Evolutionary conservation across 495 filamentous ascomycete species (phyloP).

Genomic region (Venustampulla echinocandica): DNA sequence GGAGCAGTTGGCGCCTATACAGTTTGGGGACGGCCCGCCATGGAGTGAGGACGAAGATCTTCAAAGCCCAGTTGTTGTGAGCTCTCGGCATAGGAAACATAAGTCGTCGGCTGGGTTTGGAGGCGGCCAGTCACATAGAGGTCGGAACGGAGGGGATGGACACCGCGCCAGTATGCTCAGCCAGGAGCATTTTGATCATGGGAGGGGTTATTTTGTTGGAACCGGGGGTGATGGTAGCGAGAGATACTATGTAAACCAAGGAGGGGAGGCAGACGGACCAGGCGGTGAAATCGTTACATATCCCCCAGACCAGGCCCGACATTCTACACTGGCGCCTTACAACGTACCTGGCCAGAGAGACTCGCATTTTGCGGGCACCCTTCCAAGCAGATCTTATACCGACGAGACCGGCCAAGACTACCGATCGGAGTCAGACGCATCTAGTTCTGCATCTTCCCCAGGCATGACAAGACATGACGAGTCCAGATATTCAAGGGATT

Average conservation of each 20-base stretch:
- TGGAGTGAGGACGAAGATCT: conserved; percentile 96
- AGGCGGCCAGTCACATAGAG: conserved; percentile 18
- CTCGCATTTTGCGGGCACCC: conserved; percentile 34
- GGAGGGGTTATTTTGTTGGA: conserved; percentile 56
- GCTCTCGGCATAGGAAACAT: conserved; percentile 71
- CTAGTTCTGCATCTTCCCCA: conserved; percentile 43
- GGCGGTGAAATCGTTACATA: conserved; percentile 78
- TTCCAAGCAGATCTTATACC: conserved; percentile 42
- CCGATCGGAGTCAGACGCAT: conserved; percentile 52
- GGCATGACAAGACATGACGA: conserved; percentile 42
- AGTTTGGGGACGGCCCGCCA: conserved; percentile 87
- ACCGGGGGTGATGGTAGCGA: conserved; percentile 61
- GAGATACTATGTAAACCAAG: conserved; percentile 67
- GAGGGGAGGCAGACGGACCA: conserved; percentile 59
- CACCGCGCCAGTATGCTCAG: conserved; percentile 32
- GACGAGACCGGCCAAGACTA: conserved; percentile 41
- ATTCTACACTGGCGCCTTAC: conserved; percentile 35
- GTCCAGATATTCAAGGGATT: conserved; percentile 75
- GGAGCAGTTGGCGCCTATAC: conserved; percentile 71
- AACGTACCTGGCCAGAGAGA: conserved; percentile 30
- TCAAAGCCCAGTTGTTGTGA: conserved; percentile 77
- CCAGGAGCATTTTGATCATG: conserved; percentile 36
- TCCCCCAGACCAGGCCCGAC: conserved; percentile 53
- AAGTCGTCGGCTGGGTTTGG: conserved; percentile 55
- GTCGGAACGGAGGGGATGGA: conserved; percentile 34